Percentiles rank a stretch among this genome's conserved stretches.
phyloP scores from a whole-genome alignment of 2,329 filamentous ascomycete genomes.

The Neofusicoccum kwambonambiense region DNA sequence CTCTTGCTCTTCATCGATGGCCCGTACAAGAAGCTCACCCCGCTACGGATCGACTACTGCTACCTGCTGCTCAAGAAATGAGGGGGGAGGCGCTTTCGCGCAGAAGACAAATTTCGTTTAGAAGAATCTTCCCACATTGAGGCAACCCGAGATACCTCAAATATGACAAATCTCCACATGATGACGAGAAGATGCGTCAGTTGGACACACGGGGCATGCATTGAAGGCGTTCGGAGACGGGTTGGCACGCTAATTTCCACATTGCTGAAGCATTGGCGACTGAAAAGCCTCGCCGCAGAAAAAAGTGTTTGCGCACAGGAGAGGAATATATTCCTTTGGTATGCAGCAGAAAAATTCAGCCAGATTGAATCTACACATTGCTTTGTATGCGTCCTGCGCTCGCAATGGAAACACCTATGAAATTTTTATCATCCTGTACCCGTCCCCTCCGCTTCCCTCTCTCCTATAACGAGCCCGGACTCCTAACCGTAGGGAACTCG shows the following conservation, averaged over 20 bases:
- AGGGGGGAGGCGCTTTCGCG: constrained; percentile 8
- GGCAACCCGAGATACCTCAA: neutral
- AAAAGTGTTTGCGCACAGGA: neutral
- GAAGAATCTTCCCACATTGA: neutral
- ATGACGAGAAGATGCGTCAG: neutral
- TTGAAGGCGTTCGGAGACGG: constrained; percentile 17
- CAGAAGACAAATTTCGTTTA: constrained; percentile 3
- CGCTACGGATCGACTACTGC: constrained; percentile 86
- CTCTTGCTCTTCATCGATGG: constrained; percentile 87
- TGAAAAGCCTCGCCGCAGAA: neutral
- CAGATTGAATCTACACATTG: neutral
- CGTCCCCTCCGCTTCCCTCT: constrained; percentile 21
- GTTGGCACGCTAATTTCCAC: neutral
- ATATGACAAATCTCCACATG: neutral
- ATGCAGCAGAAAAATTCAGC: constrained; percentile 14
- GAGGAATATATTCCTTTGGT: neutral
- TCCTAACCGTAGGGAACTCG: constrained; percentile 63
- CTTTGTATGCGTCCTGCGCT: constrained; percentile 27
- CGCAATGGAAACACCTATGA: constrained; percentile 19
- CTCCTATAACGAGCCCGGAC: constrained; percentile 29
- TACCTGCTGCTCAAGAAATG: constrained; percentile 94
- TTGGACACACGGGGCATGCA: constrained; percentile 7
- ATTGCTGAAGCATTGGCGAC: constrained; percentile 5
- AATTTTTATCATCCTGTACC: constrained; percentile 24
- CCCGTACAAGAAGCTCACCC: constrained; percentile 92